A percentile compares a stretch with the other conserved stretches of the same genome.
phyloP scores from a whole-genome alignment of 2,329 filamentous ascomycete genomes.

The Hymenotorrendiella dingleyae region DNA sequence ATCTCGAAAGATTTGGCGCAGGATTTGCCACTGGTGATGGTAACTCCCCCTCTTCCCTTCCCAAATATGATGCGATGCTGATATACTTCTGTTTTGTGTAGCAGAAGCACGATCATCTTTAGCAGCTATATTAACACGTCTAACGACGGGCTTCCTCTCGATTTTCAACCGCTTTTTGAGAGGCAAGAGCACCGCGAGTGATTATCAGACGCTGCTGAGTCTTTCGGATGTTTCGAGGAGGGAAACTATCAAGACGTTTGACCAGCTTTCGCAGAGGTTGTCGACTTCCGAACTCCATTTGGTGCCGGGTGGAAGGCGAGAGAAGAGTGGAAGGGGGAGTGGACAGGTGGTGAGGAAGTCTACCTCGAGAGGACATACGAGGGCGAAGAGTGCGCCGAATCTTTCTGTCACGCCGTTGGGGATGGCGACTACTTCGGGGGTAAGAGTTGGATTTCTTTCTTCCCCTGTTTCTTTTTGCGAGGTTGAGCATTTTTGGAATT shows the following conservation, averaged over 20 bases:
- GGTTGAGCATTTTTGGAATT: too few species aligned
- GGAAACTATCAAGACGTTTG: conserved; percentile 45
- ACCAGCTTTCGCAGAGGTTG: conserved; percentile 37
- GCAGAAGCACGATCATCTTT: conserved; percentile 26
- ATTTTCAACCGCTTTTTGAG: conserved; percentile 34
- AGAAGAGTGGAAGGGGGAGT: conserved; percentile 6
- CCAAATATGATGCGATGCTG: too few species aligned
- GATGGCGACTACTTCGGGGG: conserved; percentile 19
- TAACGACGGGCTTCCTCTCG: conserved; percentile 38
- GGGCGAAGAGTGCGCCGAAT: conserved; percentile 17
- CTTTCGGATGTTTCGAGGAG: conserved; percentile 42
- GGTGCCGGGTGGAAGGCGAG: conserved; percentile 1
- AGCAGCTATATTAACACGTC: conserved; percentile 36
- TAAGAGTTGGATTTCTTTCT: conserved; percentile 7
- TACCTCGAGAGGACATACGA: conserved; percentile 7
- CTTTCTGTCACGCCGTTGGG: conserved; percentile 20
- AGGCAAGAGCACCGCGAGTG: conserved; percentile 32
- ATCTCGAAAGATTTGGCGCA: conserved; percentile 36
- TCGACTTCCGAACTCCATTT: conserved; percentile 23
- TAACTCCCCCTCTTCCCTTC: conserved; percentile 26
- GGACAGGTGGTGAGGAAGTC: conserved; percentile 3
- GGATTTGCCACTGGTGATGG: conserved; percentile 43
- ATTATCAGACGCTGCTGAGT: conserved; percentile 42
- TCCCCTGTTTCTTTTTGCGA: neutral
- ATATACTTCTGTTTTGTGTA: too few species aligned